Evolutionary conservation across 352 stramenopile species (phyloP).

Genomic region (Globisporangium abappressorium): DNA sequence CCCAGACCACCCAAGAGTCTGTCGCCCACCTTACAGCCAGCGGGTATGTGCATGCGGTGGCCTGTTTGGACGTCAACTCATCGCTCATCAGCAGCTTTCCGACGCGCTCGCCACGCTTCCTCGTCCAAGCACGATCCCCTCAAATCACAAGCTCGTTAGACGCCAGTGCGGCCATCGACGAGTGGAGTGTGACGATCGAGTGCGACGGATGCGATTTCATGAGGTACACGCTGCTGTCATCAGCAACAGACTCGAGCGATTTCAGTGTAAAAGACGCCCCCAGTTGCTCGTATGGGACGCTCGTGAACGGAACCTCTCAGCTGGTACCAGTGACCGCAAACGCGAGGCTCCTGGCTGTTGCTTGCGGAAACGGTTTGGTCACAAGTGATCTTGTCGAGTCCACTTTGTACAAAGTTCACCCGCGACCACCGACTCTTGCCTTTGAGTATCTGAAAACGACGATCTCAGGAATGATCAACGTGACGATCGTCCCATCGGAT

Average conservation of each 20-base stretch:
- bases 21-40: constrained; percentile 26
- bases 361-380: constrained; percentile 35
- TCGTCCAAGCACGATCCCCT: constrained; percentile 41
- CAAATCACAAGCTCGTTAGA: constrained; percentile 32
- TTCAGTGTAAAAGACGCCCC: constrained; percentile 15
- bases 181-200: constrained; percentile 32
- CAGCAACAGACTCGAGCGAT: constrained; percentile 1
- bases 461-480: constrained; percentile 39
- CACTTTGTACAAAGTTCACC: constrained; percentile 26
- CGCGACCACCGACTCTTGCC: constrained; percentile 35
- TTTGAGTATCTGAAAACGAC: constrained; percentile 35
- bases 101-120: constrained; percentile 34
- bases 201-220: constrained; percentile 48
- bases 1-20: background rate
- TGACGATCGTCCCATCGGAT: constrained; percentile 32
- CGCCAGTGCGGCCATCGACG: constrained; percentile 27
- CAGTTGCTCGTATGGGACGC: constrained; percentile 41
- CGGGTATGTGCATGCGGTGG: constrained; percentile 56
- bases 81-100: constrained; percentile 48
- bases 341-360: constrained; percentile 37
- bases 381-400: constrained; percentile 32
- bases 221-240: constrained; percentile 33
- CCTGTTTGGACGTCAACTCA: constrained; percentile 32
- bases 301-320: constrained; percentile 14
- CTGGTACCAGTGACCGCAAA: constrained; percentile 33